Percentiles rank a stretch among this genome's conserved stretches.
These are phyloP conservation scores for Chrysanthemum seticuspe DNA, from an alignment of 129 eudicot genomes.

Conservation along the genomic window DNA sequence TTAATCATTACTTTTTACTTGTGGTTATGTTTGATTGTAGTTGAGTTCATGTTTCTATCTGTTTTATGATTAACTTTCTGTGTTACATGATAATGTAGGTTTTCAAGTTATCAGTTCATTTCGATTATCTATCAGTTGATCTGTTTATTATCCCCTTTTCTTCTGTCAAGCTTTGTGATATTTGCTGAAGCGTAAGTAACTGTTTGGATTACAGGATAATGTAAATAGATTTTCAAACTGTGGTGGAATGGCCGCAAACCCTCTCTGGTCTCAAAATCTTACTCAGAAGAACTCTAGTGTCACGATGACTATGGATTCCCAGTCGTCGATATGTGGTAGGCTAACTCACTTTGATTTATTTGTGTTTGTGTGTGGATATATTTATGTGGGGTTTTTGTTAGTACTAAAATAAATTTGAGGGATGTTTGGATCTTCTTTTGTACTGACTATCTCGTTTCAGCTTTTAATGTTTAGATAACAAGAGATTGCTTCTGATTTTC, in stretches of 20 bases:
- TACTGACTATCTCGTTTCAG: not conserved
- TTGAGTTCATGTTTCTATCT: not conserved
- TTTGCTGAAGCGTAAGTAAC: not conserved
- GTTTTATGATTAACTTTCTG: not conserved
- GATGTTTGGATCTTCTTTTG: not conserved
- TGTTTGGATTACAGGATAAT: conserved; percentile 28
- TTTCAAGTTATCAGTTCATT: not conserved
- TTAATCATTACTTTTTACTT: not conserved
- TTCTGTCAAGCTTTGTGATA: not conserved
- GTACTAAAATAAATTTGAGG: not conserved
- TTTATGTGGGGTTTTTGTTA: not conserved
- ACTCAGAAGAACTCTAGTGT: conserved; percentile 45
- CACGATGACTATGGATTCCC: conserved; percentile 65
- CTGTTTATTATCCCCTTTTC: not conserved
- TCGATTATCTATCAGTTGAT: not conserved
- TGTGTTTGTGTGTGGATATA: not conserved
- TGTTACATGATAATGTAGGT: too few species aligned
- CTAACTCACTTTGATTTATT: conserved; percentile 2
- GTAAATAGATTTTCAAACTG: conserved; percentile 40
- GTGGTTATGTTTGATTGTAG: too few species aligned
- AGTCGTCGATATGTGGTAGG: conserved; percentile 85
- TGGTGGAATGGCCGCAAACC: conserved; percentile 34
- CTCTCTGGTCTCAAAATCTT: conserved; percentile 50
- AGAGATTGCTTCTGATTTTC: conserved; percentile 3
- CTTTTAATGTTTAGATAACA: not conserved